Conservation (phyloP, 2,329 filamentous ascomycete genomes). For the Chrysosporium keratinophilum region DNA sequence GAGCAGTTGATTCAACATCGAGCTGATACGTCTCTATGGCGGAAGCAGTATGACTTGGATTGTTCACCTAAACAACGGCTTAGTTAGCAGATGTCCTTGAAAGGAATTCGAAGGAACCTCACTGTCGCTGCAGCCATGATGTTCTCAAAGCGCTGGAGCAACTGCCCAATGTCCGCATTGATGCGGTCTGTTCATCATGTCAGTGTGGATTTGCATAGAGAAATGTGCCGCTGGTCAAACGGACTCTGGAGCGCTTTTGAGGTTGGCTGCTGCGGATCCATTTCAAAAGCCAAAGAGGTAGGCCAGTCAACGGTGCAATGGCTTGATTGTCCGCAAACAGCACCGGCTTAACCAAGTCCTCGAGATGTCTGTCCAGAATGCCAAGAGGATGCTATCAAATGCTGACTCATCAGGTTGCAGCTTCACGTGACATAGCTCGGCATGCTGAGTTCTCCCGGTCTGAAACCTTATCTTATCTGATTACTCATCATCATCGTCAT, state of each 20-base stretch:
- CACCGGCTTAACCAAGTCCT: too few species aligned
- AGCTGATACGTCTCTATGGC: constrained; percentile 50
- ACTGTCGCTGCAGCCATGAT: constrained; percentile 47
- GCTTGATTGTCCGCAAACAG: too few species aligned
- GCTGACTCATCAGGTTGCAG: too few species aligned
- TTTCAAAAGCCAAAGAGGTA: background rate
- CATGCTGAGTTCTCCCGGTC: too few species aligned
- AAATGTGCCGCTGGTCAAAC: constrained; percentile 10
- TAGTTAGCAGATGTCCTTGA: constrained; percentile 1
- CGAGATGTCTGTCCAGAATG: too few species aligned
- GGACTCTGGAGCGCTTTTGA: constrained; percentile 16
- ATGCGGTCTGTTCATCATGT: constrained; percentile 31
- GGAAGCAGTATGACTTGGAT: constrained; percentile 44
- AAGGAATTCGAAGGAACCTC: constrained; percentile 14
- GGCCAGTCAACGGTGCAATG: too few species aligned
- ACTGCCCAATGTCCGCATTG: constrained; percentile 35
- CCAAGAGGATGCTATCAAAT: too few species aligned
- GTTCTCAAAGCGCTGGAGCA: constrained; percentile 46
- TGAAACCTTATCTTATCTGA: background rate
- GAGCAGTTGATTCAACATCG: constrained; percentile 47
- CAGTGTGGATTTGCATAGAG: background rate
- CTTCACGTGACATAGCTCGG: too few species aligned
- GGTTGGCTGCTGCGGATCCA: constrained; percentile 17
- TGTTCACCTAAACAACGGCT: constrained; percentile 33
- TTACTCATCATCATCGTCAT: constrained; percentile 6